Evolutionary conservation across 1,284 basidiomycete genomes (phyloP).

Genomic region (Fomitopsis palustris): DNA sequence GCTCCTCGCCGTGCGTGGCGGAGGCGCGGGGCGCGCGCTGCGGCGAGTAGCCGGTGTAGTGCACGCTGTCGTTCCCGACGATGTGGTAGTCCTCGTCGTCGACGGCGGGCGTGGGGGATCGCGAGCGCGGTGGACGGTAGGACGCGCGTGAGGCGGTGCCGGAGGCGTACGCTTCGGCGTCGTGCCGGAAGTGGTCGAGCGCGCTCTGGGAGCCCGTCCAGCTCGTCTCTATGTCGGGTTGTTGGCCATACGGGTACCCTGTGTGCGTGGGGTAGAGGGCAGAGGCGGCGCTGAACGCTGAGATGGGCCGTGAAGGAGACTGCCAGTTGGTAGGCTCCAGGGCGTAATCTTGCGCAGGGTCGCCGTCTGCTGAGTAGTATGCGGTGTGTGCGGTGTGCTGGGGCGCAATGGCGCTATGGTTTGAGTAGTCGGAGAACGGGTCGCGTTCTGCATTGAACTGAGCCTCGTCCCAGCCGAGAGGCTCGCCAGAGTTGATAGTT

Average conservation of each 20-base stretch:
- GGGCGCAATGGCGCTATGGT: not conserved
- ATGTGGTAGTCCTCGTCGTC: constrained; percentile 68
- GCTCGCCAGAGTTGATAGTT: constrained; percentile 32
- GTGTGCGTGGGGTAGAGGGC: constrained; percentile 9
- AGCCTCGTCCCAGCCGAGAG: constrained; percentile 25
- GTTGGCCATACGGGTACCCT: constrained; percentile 13
- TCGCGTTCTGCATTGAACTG: constrained; percentile 17
- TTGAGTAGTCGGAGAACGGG: constrained; percentile 26
- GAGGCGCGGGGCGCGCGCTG: constrained; percentile 14
- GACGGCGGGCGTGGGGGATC: constrained; percentile 68
- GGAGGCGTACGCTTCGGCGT: constrained; percentile 64
- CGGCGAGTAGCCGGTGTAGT: constrained; percentile 43
- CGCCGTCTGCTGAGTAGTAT: constrained; percentile 1
- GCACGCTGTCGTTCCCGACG: constrained; percentile 48
- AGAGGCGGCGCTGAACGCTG: constrained; percentile 16
- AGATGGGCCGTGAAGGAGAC: constrained; percentile 17
- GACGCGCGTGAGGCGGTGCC: constrained; percentile 49
- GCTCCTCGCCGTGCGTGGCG: constrained; percentile 18
- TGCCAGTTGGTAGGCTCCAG: constrained; percentile 13
- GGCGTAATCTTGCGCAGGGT: constrained; percentile 7
- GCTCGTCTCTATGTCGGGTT: constrained; percentile 13
- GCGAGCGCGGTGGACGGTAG: constrained; percentile 51
- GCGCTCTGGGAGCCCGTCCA: constrained; percentile 16
- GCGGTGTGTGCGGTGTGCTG: not conserved
- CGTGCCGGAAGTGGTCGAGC: constrained; percentile 38